Base-by-base conservation (phyloP, 495 filamentous ascomycete genomes). In the Annulohypoxylon bovei region DNA sequence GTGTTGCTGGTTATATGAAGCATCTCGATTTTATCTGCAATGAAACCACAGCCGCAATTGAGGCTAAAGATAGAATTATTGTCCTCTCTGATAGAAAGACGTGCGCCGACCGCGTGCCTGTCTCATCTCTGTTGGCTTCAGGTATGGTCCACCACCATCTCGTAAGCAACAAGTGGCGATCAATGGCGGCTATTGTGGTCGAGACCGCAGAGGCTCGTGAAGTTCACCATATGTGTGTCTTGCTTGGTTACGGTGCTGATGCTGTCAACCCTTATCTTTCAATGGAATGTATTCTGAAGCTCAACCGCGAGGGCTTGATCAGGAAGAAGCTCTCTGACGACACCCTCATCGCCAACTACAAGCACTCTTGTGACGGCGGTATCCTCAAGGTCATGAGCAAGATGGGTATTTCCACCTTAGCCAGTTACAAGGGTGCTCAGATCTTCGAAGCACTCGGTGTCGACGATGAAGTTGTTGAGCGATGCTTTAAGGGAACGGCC, bases 371-470 rank as follows among this genome's bases (percentile, higher is more conserved):
- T 75, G 96, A 98, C 74, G 95, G 95, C 73, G 95, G 95, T 80
- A 97, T 99, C 66, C 86, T 99, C 62, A 99, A 99, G 84, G 95
- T 99, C 77, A 99, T 99, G 95, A 97, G 93, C 82, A 99, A 99
- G 86, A 99, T 99, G 95, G 95, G 95, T 81, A 99, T 99, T 73
- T 99, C 95, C 9, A 99, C 95, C 47, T 84, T 99, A 46, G 93
- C 95, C 78, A 96, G 92, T 72, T 99, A 99, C 86, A 99, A 99
- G 84, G 95, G 95, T 78, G 95, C 95, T 58, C 95, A 99, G 83
- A 99, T 99, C 70, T 99, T 98, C 70, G 95, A 99, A 78, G 95
- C 96, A n/a, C 90, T 99, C 46, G 95, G 95, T 80, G 90, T 99
- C 30, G 95, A 98, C 75, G 95, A 97, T 77, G 88, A 86, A 9